A percentile compares a stretch with the other conserved stretches of the same genome.
Evolutionary conservation across 2,329 filamentous ascomycete genomes (phyloP).

Genomic region (Claviceps sp.): DNA sequence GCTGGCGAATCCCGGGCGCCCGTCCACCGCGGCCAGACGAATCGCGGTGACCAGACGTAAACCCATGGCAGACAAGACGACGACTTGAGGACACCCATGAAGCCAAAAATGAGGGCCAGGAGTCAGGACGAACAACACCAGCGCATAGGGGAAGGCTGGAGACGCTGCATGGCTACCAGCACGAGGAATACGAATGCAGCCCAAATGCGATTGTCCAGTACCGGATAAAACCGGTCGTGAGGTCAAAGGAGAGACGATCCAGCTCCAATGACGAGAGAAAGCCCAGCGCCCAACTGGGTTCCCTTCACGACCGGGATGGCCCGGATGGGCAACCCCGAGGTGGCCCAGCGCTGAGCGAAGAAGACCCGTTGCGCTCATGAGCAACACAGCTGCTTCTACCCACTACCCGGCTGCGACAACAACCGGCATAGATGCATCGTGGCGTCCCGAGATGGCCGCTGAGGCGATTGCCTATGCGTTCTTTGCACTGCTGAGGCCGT

Average conservation of each 20-base stretch:
- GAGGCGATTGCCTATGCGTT: conserved; percentile 61
- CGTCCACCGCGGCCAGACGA: conserved; percentile 24
- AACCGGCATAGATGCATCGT: conserved; percentile 36
- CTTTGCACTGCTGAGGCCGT: background rate
- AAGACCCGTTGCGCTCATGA: conserved; percentile 71
- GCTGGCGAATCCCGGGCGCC: conserved; percentile 17
- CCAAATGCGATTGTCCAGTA: conserved; percentile 69
- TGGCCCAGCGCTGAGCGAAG: conserved; percentile 47
- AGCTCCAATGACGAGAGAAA: conserved; percentile 72
- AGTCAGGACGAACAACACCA: conserved; percentile 50
- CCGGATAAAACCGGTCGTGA: conserved; percentile 54
- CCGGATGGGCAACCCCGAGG: conserved; percentile 64
- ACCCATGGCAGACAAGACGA: conserved; percentile 34
- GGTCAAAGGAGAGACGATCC: conserved; percentile 54
- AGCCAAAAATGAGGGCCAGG: conserved; percentile 50
- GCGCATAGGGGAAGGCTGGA: conserved; percentile 62
- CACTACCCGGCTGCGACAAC: conserved; percentile 66
- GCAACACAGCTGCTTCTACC: conserved; percentile 57
- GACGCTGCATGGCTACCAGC: conserved; percentile 54
- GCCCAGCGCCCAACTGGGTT: conserved; percentile 83
- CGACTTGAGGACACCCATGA: conserved; percentile 22
- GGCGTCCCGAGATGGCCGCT: conserved; percentile 62
- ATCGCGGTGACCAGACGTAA: conserved; percentile 45
- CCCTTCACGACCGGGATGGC: conserved; percentile 89
- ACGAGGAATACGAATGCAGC: conserved; percentile 58